A percentile compares a stretch with the other conserved stretches of the same genome.
Conservation (phyloP, 129 eudicot genomes). For the Ambrosia artemisiifolia region DNA sequence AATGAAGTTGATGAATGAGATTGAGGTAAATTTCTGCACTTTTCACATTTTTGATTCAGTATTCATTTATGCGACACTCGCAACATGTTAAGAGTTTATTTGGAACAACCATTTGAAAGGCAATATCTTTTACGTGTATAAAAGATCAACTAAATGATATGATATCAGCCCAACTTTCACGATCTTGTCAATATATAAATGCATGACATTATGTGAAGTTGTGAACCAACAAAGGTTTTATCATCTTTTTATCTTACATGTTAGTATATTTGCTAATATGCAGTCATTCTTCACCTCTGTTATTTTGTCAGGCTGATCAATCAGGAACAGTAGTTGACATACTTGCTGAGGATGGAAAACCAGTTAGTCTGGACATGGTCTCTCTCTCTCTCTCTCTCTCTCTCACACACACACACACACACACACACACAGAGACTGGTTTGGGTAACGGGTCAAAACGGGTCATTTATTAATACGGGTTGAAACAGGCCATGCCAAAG, state of each 20-base stretch:
- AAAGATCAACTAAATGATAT: neutral
- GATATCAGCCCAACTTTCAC: neutral
- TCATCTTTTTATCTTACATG: neutral
- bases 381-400: constrained; percentile 20
- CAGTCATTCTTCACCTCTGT: neutral
- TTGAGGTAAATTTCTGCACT: constrained; percentile 43
- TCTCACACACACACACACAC: neutral
- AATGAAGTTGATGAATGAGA: constrained; percentile 84
- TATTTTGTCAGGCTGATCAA: constrained; percentile 56
- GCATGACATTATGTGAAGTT: neutral
- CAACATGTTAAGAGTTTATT: neutral
- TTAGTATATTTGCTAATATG: neutral
- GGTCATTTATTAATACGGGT: neutral
- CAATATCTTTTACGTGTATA: neutral
- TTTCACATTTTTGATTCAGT: neutral
- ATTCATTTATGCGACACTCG: neutral
- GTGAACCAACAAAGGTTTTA: neutral
- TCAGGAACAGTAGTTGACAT: constrained; percentile 68
- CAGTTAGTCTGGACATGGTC: constrained; percentile 71
- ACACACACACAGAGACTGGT: neutral
- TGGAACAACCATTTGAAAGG: neutral
- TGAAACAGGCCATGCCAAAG: neutral
- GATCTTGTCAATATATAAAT: neutral
- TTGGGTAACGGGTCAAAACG: neutral
- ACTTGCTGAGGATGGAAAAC: constrained; percentile 69